These are phyloP conservation scores for Tothia fuscella DNA, from an alignment of 2,329 filamentous ascomycete genomes.

Conservation along the genomic window DNA sequence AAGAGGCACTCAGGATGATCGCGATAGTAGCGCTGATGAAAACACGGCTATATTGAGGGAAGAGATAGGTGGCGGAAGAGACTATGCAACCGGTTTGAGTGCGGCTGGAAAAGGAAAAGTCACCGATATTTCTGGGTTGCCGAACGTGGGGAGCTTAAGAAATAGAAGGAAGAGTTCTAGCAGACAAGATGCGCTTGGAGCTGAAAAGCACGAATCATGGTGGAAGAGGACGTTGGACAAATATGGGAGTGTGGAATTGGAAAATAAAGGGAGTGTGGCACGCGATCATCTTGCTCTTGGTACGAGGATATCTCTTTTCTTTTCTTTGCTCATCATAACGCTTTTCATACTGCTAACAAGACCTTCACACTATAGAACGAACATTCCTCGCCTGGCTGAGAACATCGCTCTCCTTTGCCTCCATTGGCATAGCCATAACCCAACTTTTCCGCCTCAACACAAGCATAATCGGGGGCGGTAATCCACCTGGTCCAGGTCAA, in stretches of 20 bases:
- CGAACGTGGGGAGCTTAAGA: slow-evolving; percentile 7
- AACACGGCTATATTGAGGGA: slow-evolving; percentile 29
- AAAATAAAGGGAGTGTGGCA: slow-evolving; percentile 77
- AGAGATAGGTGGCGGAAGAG: slow-evolving; percentile 8
- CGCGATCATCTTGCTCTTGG: slow-evolving; percentile 71
- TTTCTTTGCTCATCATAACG: not conserved
- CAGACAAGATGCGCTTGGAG: slow-evolving; percentile 1
- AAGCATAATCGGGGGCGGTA: slow-evolving; percentile 30
- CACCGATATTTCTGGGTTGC: slow-evolving; percentile 12
- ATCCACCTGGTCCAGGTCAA: slow-evolving; percentile 16
- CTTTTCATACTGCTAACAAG: slow-evolving; percentile 16
- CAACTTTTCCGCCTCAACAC: slow-evolving; percentile 78
- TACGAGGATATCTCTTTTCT: slow-evolving; percentile 26
- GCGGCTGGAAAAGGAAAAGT: slow-evolving; percentile 14
- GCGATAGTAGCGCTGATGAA: slow-evolving; percentile 17
- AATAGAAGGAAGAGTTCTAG: not conserved
- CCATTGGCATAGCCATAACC: slow-evolving; percentile 71
- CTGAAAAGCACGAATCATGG: slow-evolving; percentile 29
- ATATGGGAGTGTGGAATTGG: slow-evolving; percentile 59
- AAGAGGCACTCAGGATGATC: not conserved
- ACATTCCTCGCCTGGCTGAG: slow-evolving; percentile 80
- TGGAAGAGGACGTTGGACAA: slow-evolving; percentile 44
- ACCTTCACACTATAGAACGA: slow-evolving; percentile 43
- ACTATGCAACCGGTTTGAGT: slow-evolving; percentile 16
- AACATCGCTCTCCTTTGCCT: slow-evolving; percentile 69